A percentile compares a stretch with the other conserved stretches of the same genome.
These are phyloP conservation scores for Pleurotus eryngii DNA, from an alignment of 768 basidiomycete genomes.

Conservation along the genomic window DNA sequence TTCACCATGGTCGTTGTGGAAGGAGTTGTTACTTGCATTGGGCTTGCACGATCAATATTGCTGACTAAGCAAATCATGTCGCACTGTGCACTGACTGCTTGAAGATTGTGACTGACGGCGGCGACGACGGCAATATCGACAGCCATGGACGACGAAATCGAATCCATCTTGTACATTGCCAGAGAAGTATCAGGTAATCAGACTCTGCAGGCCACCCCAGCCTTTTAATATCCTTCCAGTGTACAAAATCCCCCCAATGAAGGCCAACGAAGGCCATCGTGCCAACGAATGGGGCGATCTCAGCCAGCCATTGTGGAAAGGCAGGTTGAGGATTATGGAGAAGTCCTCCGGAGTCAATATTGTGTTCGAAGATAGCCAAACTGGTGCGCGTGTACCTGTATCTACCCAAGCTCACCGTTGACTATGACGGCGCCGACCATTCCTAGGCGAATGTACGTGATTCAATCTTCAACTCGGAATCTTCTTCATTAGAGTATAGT, in stretches of 20 bases:
- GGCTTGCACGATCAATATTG: neutral
- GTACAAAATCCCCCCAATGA: conserved; percentile 88
- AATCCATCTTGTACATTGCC: conserved; percentile 87
- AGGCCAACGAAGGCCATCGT: conserved; percentile 83
- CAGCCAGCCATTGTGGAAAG: conserved; percentile 84
- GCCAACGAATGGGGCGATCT: conserved; percentile 94
- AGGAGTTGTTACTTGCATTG: neutral
- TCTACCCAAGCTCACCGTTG: neutral
- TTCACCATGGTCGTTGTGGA: conserved; percentile 42
- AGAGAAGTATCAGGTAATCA: conserved; percentile 80
- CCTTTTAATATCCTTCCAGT: conserved; percentile 42
- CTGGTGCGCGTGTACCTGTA: conserved; percentile 49
- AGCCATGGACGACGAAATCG: conserved; percentile 76
- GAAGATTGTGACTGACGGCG: neutral
- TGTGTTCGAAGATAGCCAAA: conserved; percentile 76
- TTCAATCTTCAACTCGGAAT: conserved; percentile 3
- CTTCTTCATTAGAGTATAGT: conserved; percentile 35
- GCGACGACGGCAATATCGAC: neutral
- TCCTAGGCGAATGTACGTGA: conserved; percentile 63
- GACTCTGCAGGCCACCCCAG: conserved; percentile 9
- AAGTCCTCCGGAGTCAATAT: conserved; percentile 64
- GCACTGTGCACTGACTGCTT: neutral
- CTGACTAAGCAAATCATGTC: neutral
- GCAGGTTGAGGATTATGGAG: conserved; percentile 82
- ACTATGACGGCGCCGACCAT: neutral